These are phyloP conservation scores for Nadsonia fulvescens DNA, from an alignment of 805 yeast genomes.

Conservation along the genomic window DNA sequence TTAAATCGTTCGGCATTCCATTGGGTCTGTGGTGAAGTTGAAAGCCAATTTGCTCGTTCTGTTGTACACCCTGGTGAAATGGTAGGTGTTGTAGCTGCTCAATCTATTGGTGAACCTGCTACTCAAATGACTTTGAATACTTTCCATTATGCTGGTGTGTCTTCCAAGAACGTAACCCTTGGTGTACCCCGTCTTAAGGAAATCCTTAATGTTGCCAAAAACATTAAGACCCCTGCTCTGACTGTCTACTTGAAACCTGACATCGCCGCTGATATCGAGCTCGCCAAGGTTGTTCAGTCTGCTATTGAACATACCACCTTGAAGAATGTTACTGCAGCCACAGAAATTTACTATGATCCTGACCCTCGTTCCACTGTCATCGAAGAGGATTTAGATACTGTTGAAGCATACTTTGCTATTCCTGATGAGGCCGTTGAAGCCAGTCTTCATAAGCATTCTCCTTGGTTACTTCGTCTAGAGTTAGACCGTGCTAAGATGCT, in stretches of 20 bases:
- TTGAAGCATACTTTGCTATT: constrained; percentile 90
- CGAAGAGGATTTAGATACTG: constrained; percentile 92
- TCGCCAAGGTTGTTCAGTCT: constrained; percentile 87
- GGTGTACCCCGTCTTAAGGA: constrained; percentile 99
- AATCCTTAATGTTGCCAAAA: constrained; percentile 95
- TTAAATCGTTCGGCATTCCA: constrained; percentile 74
- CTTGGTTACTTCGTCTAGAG: constrained; percentile 93
- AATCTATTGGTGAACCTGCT: constrained; percentile 97
- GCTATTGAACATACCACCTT: constrained; percentile 93
- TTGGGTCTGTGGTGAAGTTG: constrained; percentile 91
- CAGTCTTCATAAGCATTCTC: constrained; percentile 84
- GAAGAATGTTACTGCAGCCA: constrained; percentile 88
- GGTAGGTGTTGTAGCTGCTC: constrained; percentile 96
- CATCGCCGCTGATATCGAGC: constrained; percentile 74
- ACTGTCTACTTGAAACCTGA: constrained; percentile 80
- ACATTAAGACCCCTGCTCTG: constrained; percentile 97
- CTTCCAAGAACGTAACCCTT: constrained; percentile 96
- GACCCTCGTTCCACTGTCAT: constrained; percentile 95
- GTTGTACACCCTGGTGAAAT: constrained; percentile 93
- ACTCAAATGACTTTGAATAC: constrained; percentile 97
- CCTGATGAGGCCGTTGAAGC: constrained; percentile 96
- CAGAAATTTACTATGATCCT: constrained; percentile 95
- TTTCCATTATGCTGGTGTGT: constrained; percentile 98
- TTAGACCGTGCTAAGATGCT: constrained; percentile 97
- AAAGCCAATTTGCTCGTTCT: constrained; percentile 83